Conservation (phyloP, 2,329 filamentous ascomycete genomes). For the Alternaria sp. region DNA sequence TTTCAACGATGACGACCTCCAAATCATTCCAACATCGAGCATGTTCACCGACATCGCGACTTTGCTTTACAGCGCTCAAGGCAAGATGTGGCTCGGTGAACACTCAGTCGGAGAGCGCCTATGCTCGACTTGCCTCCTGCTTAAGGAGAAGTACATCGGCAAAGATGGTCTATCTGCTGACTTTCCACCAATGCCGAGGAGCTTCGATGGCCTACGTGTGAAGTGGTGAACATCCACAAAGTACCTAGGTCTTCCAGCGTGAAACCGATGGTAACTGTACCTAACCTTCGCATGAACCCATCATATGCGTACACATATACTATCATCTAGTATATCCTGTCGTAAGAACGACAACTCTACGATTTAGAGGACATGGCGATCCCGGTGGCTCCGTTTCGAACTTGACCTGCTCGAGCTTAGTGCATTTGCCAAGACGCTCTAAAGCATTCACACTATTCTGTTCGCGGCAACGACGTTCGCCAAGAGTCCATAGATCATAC, state of each 20-base stretch:
- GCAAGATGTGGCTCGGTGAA: conserved; percentile 15
- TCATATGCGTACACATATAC: not conserved
- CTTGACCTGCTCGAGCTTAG: not conserved
- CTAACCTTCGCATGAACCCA: not conserved
- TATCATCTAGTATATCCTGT: no score
- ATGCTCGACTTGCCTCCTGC: conserved; percentile 14
- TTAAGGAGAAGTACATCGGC: conserved; percentile 14
- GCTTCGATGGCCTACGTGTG: not conserved
- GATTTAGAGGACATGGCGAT: not conserved
- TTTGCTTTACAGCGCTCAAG: conserved; percentile 20
- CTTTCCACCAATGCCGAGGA: conserved; percentile 16
- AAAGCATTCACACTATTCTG: not conserved
- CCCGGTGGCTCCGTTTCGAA: not conserved
- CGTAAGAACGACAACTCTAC: no score
- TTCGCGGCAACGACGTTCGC: not conserved
- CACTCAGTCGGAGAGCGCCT: conserved; percentile 6
- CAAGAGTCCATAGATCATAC: not conserved
- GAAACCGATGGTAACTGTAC: not conserved
- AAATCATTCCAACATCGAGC: not conserved
- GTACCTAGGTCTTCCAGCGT: not conserved
- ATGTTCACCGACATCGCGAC: conserved; percentile 18
- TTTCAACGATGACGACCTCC: not conserved
- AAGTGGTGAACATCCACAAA: not conserved
- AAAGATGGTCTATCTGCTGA: conserved; percentile 18
- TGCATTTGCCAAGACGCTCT: not conserved